Conservation (phyloP, 352 stramenopile species). For the Pythium chondricola region DNA sequence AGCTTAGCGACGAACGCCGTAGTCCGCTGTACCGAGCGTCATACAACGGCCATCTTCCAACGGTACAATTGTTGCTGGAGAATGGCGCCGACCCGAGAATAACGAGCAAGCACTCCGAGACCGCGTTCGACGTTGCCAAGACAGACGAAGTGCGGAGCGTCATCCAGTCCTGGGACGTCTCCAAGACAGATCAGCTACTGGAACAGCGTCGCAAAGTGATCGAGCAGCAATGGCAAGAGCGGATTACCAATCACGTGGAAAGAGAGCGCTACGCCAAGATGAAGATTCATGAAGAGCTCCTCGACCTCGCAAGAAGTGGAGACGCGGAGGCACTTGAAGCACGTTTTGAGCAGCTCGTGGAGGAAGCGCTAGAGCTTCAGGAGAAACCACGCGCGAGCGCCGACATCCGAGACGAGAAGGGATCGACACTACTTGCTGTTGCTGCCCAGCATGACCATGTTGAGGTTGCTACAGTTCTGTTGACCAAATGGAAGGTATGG, state of each 20-base stretch:
- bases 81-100: slow-evolving; percentile 68
- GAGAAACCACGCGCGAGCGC: slow-evolving; percentile 57
- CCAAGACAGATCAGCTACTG: slow-evolving; percentile 60
- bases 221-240: slow-evolving; percentile 73
- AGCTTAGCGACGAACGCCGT: slow-evolving; percentile 75
- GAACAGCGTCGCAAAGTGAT: slow-evolving; percentile 60
- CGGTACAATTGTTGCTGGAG: slow-evolving; percentile 56
- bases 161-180: slow-evolving; percentile 65
- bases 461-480: slow-evolving; percentile 47
- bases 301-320: slow-evolving; percentile 39
- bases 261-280: slow-evolving; percentile 76
- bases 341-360: slow-evolving; percentile 59
- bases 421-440: slow-evolving; percentile 67
- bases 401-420: slow-evolving; percentile 76
- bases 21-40: slow-evolving; percentile 78
- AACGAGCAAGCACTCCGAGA: slow-evolving; percentile 69
- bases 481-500: slow-evolving; percentile 53
- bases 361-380: slow-evolving; percentile 55
- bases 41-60: slow-evolving; percentile 83
- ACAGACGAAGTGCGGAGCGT: slow-evolving; percentile 47
- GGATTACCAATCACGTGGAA: slow-evolving; percentile 82
- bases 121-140: slow-evolving; percentile 85
- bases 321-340: slow-evolving; percentile 44
- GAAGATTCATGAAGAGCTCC: slow-evolving; percentile 76
- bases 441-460: slow-evolving; percentile 64